Conservation (phyloP, 371 early-diverging fungal genomes). For the Conidiobolus incongruus region DNA sequence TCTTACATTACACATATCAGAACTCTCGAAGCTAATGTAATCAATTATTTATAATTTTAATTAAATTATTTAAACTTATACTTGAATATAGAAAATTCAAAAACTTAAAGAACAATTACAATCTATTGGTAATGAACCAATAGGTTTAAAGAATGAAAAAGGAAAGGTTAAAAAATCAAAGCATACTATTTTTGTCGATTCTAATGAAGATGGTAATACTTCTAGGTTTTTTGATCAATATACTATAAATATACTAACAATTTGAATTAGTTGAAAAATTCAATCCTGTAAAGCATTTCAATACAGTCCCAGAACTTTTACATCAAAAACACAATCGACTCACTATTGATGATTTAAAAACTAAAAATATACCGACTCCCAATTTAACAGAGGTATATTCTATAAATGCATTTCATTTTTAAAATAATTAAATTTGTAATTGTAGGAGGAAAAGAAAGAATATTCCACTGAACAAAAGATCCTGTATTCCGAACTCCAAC, state of each 20-base stretch:
- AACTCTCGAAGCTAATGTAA: slow-evolving; percentile 49
- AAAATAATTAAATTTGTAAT: background rate
- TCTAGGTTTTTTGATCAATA: background rate
- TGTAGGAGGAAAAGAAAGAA: slow-evolving; percentile 6
- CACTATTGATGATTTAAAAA: slow-evolving; percentile 23
- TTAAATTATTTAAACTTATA: slow-evolving; percentile 2
- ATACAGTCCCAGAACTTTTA: slow-evolving; percentile 64
- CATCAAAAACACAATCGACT: slow-evolving; percentile 61
- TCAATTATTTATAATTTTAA: slow-evolving; percentile 1
- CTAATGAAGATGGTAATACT: slow-evolving; percentile 32
- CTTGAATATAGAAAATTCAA: slow-evolving; percentile 33
- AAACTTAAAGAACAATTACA: slow-evolving; percentile 35
- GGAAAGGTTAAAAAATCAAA: slow-evolving; percentile 21
- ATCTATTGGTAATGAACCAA: slow-evolving; percentile 19
- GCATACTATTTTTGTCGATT: slow-evolving; percentile 81
- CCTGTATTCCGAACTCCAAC: slow-evolving; percentile 36
- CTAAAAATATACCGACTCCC: slow-evolving; percentile 15
- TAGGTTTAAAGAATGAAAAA: slow-evolving; percentile 18
- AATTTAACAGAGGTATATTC: slow-evolving; percentile 6
- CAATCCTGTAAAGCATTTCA: slow-evolving; percentile 46
- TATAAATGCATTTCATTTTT: background rate
- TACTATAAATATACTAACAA: background rate
- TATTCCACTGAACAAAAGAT: slow-evolving; percentile 18
- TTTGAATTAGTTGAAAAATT: slow-evolving; percentile 25
- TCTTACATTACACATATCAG: slow-evolving; percentile 62